phyloP scores from a whole-genome alignment of 2,329 filamentous ascomycete species.

The Microdochium paspali region DNA sequence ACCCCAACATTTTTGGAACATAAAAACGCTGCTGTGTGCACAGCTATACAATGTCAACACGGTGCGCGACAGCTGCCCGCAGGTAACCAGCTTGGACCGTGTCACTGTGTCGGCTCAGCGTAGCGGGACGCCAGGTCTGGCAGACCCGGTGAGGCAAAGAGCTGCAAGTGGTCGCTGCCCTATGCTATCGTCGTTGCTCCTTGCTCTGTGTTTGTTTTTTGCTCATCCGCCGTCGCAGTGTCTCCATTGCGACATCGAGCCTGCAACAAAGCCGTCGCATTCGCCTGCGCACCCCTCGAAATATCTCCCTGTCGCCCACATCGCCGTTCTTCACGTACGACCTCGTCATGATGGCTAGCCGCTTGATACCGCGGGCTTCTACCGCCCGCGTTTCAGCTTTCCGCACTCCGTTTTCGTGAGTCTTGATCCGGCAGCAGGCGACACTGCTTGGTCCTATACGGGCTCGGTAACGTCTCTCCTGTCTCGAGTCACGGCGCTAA shows the following conservation, averaged over 20 bases:
- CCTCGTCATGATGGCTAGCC: slow-evolving; percentile 48
- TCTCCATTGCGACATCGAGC: background rate
- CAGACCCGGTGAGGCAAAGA: background rate
- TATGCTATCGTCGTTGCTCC: background rate
- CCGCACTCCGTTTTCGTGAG: slow-evolving; percentile 41
- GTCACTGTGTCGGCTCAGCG: background rate
- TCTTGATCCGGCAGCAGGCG: too few relatives aligned
- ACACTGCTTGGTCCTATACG: too few relatives aligned
- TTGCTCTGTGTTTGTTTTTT: background rate
- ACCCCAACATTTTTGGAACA: too few relatives aligned
- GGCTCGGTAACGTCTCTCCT: too few relatives aligned
- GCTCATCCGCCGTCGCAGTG: background rate
- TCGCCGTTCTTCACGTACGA: slow-evolving; percentile 10
- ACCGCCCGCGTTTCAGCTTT: slow-evolving; percentile 45
- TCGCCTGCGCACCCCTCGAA: background rate
- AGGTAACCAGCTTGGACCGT: background rate
- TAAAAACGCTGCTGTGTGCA: too few relatives aligned
- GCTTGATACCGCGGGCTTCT: slow-evolving; percentile 46
- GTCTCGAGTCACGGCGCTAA: background rate
- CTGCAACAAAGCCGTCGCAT: background rate
- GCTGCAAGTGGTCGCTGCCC: background rate
- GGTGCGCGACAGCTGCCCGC: background rate
- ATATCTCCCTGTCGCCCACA: slow-evolving; percentile 2
- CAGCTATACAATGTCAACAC: too few relatives aligned
- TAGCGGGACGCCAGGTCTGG: background rate